A percentile compares a stretch with the other conserved stretches of the same genome.
phyloP scores from a whole-genome alignment of 2,329 filamentous ascomycete genomes.

The Penicillium sp. region DNA sequence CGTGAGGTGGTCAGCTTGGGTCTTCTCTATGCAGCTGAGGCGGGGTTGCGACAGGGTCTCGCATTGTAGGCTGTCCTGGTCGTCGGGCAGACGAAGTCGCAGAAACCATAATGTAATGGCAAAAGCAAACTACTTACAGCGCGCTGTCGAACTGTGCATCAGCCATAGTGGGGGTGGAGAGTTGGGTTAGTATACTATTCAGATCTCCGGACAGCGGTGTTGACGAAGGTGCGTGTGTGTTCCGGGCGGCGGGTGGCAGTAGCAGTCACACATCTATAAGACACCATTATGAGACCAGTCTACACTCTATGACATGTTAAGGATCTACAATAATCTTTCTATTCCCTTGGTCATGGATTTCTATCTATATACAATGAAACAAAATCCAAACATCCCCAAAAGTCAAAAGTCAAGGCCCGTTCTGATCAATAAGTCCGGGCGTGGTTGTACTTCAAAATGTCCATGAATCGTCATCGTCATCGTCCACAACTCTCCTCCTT shows the following conservation, averaged over 20 bases:
- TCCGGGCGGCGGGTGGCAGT: slow-evolving; percentile 8
- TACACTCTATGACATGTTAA: neutral
- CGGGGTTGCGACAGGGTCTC: slow-evolving; percentile 21
- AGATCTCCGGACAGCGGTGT: slow-evolving; percentile 14
- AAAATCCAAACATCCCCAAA: neutral
- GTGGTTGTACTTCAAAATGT: neutral
- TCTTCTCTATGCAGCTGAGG: slow-evolving; percentile 12
- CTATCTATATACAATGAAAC: neutral
- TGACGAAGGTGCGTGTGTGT: slow-evolving; percentile 22
- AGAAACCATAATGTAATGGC: neutral
- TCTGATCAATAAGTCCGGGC: neutral
- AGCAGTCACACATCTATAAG: neutral
- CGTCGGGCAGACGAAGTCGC: neutral
- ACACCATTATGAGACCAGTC: neutral
- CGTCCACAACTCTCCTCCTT: slow-evolving; percentile 24
- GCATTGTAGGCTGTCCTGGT: slow-evolving; percentile 1
- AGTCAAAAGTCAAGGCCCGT: neutral
- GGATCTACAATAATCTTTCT: neutral
- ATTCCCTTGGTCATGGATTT: neutral
- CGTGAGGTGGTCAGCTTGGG: slow-evolving; percentile 25
- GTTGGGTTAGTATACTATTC: slow-evolving; percentile 19
- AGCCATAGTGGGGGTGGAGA: slow-evolving; percentile 33
- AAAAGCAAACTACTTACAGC: slow-evolving; percentile 37
- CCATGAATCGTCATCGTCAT: slow-evolving; percentile 26
- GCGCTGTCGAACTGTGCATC: slow-evolving; percentile 50